Base-by-base conservation (phyloP, 805 yeast species). In the Brettanomyces sp. region DNA sequence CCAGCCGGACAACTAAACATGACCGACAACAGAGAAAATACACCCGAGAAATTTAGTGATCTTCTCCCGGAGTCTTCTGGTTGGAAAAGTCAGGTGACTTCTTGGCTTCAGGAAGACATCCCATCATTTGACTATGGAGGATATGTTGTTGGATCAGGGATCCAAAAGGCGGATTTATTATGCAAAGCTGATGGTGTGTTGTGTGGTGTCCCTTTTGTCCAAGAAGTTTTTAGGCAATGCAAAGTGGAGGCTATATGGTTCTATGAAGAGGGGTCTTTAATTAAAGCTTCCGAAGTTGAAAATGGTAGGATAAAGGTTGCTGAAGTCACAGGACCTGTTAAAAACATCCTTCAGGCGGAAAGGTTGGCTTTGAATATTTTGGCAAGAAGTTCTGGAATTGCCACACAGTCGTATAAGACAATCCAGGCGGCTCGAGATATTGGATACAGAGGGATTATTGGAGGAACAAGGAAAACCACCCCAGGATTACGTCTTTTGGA, bases 401-500 rank as follows among this genome's bases (percentile, higher is more conserved):
- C 97, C 8, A 85, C 95, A 0, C 79, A 79, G 49, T 79, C 93
- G 0, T 64, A 68, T 44, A 63, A 67, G 28, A 74, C 90, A 3
- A 67, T 80, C 44, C 58, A 65, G 5, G 62, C 77, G 47, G 96
- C 96, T 1, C 74, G 80, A 46, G 65, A 74, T 38, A 66, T 74
- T 4, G 93, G 95, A 0, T 91, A 79, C 59, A 67, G 67, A 3
- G 98, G 98, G 0, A 73, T 82, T 23, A 88, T 90, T 60, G 97
- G 98, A 0, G 98, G 97, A 5, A 90, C 98, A 1, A 77, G 98
- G 60, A 90, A 90, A 66, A 91, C 97, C n/a, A 91, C 98, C 0
- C 98, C 98, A 0, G 98, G 98, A 0, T 74, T 90, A 51, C 77
- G 98, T 57, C 70, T 82, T 39, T 66, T 91, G 47, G 98, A 90